Evolutionary conservation across 2,329 filamentous ascomycete genomes (phyloP).

Genomic region (Capronia americana): DNA sequence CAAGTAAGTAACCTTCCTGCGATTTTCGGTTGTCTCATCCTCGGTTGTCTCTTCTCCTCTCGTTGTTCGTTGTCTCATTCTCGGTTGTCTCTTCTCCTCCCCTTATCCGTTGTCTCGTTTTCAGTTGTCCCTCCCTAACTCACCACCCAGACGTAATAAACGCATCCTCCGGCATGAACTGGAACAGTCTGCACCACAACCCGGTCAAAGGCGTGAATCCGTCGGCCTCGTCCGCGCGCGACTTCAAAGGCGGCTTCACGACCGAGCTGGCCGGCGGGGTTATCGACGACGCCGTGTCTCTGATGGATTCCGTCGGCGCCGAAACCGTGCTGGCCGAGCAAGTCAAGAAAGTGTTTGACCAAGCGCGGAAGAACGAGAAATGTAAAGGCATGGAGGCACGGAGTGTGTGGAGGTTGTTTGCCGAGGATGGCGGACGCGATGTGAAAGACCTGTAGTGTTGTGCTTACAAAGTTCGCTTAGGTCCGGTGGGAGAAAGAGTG

Average conservation of each 20-base stretch:
- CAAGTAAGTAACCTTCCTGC: slow-evolving; percentile 1
- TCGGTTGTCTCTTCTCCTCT: background rate
- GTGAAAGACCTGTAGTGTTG: slow-evolving; percentile 6
- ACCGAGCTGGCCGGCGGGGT: slow-evolving; percentile 19
- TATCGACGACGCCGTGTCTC: slow-evolving; percentile 15
- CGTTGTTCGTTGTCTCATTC: too few relatives aligned
- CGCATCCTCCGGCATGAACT: slow-evolving; percentile 19
- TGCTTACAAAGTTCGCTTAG: too few relatives aligned
- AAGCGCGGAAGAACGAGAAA: slow-evolving; percentile 17
- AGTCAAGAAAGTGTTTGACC: slow-evolving; percentile 17
- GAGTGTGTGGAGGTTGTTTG: slow-evolving; percentile 19
- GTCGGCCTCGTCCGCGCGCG: slow-evolving; percentile 10
- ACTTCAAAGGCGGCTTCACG: slow-evolving; percentile 21
- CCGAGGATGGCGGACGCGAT: slow-evolving; percentile 14
- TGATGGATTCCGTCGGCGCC: slow-evolving; percentile 13
- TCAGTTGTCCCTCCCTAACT: background rate
- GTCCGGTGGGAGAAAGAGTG: background rate
- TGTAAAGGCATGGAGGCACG: slow-evolving; percentile 19
- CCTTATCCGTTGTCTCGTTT: background rate
- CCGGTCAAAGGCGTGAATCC: slow-evolving; percentile 20
- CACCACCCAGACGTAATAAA: slow-evolving; percentile 13
- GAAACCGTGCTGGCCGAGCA: slow-evolving; percentile 3
- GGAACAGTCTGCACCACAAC: slow-evolving; percentile 18
- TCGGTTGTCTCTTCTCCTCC: background rate
- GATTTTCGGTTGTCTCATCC: background rate